Conservation (phyloP, 805 yeast species). For the Cyberlindnera meyerae region DNA sequence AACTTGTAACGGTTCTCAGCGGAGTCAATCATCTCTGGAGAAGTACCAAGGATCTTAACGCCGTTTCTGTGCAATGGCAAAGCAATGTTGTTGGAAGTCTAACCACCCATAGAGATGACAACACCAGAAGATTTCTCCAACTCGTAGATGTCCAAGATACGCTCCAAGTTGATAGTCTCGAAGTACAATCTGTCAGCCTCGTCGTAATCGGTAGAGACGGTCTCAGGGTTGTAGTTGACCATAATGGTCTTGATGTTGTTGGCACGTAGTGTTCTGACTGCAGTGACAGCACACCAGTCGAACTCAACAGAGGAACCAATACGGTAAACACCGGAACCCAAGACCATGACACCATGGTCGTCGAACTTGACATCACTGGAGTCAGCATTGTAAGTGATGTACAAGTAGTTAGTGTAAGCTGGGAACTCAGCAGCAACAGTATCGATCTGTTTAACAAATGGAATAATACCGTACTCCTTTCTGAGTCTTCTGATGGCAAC, state of each 20-base stretch:
- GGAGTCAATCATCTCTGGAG: constrained; percentile 90
- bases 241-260: constrained; percentile 86
- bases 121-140: constrained; percentile 86
- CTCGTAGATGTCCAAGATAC: constrained; percentile 81
- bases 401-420: constrained; percentile 90
- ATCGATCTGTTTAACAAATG: constrained; percentile 95
- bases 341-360: constrained; percentile 88
- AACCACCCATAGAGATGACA: constrained; percentile 96
- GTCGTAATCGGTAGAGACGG: constrained; percentile 96
- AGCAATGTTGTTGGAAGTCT: constrained; percentile 96
- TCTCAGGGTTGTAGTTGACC: constrained; percentile 98
- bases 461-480: constrained; percentile 72
- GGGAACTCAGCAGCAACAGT: constrained; percentile 99
- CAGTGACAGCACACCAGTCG: constrained; percentile 98
- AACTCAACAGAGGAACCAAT: constrained; percentile 98
- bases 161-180: constrained; percentile 65
- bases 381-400: constrained; percentile 88
- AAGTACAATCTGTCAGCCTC: constrained; percentile 95
- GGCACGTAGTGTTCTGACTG: constrained; percentile 89
- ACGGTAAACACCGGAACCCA: constrained; percentile 99
- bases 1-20: constrained; percentile 99
- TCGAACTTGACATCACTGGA: constrained; percentile 65
- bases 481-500: constrained; percentile 78
- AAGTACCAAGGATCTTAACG: constrained; percentile 87
- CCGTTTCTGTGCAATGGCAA: constrained; percentile 72